A percentile compares a stretch with the other conserved stretches of the same genome.
Conservation (phyloP, 441 rosid genomes). For the Croton setiger region DNA sequence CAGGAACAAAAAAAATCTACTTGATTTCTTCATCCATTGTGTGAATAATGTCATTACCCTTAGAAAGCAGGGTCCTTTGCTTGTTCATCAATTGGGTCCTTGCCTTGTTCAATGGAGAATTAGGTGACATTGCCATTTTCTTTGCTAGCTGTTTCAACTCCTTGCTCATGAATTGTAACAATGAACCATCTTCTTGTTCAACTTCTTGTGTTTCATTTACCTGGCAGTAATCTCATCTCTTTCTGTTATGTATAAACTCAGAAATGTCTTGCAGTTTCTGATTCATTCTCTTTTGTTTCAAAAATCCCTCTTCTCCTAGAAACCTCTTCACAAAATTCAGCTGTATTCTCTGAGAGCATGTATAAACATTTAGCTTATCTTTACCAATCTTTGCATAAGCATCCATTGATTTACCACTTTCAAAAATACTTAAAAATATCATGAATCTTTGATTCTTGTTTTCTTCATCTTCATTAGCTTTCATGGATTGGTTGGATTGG, state of each 20-base stretch:
- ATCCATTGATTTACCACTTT: not conserved
- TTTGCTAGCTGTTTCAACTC: not conserved
- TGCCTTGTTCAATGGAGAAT: slow-evolving; percentile 2
- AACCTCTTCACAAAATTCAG: slow-evolving; percentile 19
- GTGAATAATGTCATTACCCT: not conserved
- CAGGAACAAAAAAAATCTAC: no score
- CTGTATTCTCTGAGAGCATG: slow-evolving; percentile 21
- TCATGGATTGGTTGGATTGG: not conserved
- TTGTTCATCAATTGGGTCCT: slow-evolving; percentile 9
- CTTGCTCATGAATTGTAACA: not conserved
- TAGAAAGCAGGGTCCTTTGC: not conserved
- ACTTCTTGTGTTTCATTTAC: not conserved
- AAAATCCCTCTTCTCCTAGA: slow-evolving; percentile 21
- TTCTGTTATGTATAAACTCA: not conserved
- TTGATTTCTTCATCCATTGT: not conserved
- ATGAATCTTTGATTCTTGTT: not conserved
- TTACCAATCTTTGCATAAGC: slow-evolving; percentile 13
- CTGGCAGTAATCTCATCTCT: slow-evolving; percentile 15
- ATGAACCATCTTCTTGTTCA: not conserved
- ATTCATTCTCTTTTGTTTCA: slow-evolving; percentile 16
- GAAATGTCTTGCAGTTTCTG: slow-evolving; percentile 15
- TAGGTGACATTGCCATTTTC: not conserved
- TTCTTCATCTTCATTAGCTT: not conserved
- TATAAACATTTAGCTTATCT: slow-evolving; percentile 2
- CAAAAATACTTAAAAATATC: slow-evolving; percentile 14